Evolutionary conservation across 2,329 filamentous ascomycete genomes (phyloP).

Genomic region (Beauveria asiatica): DNA sequence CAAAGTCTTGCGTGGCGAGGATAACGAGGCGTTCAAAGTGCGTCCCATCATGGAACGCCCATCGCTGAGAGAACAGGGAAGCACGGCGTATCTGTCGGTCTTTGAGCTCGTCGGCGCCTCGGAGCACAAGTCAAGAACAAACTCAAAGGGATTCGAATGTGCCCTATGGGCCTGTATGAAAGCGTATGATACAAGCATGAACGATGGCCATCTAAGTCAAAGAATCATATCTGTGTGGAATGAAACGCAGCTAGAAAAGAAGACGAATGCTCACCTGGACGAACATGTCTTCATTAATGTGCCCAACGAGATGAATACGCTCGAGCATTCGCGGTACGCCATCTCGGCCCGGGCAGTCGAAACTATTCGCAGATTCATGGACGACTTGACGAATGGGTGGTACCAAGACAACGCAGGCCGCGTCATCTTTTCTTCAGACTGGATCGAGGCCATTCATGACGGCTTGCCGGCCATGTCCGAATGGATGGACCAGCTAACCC

Average conservation of each 20-base stretch:
- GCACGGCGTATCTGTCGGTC: slow-evolving; percentile 23
- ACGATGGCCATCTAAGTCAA: slow-evolving; percentile 21
- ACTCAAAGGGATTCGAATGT: slow-evolving; percentile 22
- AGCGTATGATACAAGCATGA: slow-evolving; percentile 21
- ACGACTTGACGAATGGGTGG: slow-evolving; percentile 23
- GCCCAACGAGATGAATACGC: slow-evolving; percentile 20
- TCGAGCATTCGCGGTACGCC: slow-evolving; percentile 20
- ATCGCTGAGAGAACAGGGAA: slow-evolving; percentile 13
- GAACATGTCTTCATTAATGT: slow-evolving; percentile 26
- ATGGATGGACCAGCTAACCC: slow-evolving; percentile 26
- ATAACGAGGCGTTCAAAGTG: slow-evolving; percentile 23
- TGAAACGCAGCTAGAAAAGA: slow-evolving; percentile 19
- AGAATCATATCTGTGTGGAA: slow-evolving; percentile 21
- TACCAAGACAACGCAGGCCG: slow-evolving; percentile 20
- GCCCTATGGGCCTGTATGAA: slow-evolving; percentile 30
- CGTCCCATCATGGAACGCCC: slow-evolving; percentile 15
- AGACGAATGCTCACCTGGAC: slow-evolving; percentile 18
- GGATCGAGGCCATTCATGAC: slow-evolving; percentile 29
- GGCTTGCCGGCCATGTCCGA: slow-evolving; percentile 21
- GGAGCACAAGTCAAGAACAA: slow-evolving; percentile 16
- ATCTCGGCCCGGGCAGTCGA: slow-evolving; percentile 24
- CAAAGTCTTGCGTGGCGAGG: slow-evolving; percentile 13
- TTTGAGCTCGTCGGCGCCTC: slow-evolving; percentile 27
- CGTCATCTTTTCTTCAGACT: slow-evolving; percentile 28
- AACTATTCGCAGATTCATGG: slow-evolving; percentile 24